Evolutionary conservation across 1,284 basidiomycete genomes (phyloP), one percentile per base, ranked within the genome.

Genomic region (Neolentinus lepideus): DNA sequence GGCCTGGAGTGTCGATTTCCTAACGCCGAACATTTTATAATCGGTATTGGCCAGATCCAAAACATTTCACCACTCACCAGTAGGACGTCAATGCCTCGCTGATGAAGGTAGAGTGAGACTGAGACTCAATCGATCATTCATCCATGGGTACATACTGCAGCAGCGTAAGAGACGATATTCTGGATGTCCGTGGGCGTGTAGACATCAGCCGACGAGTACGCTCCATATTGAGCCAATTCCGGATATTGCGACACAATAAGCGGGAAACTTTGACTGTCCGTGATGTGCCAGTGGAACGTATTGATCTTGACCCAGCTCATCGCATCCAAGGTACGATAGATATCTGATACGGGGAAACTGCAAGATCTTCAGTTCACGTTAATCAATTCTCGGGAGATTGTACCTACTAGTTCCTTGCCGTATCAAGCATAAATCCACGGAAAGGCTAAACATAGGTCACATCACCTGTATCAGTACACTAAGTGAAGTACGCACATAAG

Each of bases 221-320:
- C 87, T 16, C 88, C 91, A n/a, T 78, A 76, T 21, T 68, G 62
- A 0, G 88, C 73, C 1, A 94, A 71, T 55, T 86, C 79, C 1
- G 79, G 75, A 65, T 81, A 85, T 4, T 78, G 79, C 3, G 81
- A 76, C 27, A 92, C 69, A 26, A 78, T 73, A 12, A 93, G 74
- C 0, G 91, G 90, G 76, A 90, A 94, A 57, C 84, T 85, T 66
- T 88, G 84, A 61, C 80, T 81, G 66, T 88, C 85, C 33, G 86
- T 85, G 52, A 89, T 77, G 64, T 93, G 90, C 90, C 88, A 91
- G 66, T 92, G 89, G 69, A 92, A 84, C 26, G 79, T 79, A 66
- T 81, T 88, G 58, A 88, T 76, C 80, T 96, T 97, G 61, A 89
- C 87, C 80, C 82, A 84, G 58, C 85, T 86, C 92, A 94, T 94